Evolutionary conservation across 2,329 filamentous ascomycete genomes (phyloP).

Genomic region (Basipetospora chlamydospora): DNA sequence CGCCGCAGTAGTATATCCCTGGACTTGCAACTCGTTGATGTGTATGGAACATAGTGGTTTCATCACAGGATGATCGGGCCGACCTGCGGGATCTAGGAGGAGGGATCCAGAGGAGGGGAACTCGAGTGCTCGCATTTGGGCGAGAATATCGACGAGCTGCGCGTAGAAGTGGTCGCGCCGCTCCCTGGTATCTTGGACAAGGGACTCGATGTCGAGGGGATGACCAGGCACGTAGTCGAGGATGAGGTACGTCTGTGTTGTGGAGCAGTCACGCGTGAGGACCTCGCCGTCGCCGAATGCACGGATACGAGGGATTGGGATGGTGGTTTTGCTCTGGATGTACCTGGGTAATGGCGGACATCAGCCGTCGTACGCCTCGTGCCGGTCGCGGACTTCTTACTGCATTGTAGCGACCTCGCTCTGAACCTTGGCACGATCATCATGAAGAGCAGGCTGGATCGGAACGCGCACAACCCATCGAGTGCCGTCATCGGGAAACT

Average conservation of each 20-base stretch:
- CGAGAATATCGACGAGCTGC: slow-evolving; percentile 13
- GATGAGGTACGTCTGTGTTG: slow-evolving; percentile 11
- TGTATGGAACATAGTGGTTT: neutral
- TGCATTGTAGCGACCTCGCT: neutral
- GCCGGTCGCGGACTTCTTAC: neutral
- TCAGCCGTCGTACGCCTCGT: neutral
- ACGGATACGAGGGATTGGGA: neutral
- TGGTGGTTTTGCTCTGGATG: neutral
- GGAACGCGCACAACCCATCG: neutral
- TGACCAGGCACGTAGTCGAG: slow-evolving; percentile 10
- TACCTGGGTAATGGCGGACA: neutral
- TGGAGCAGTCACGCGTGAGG: neutral
- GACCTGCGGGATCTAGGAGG: slow-evolving; percentile 10
- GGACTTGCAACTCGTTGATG: neutral
- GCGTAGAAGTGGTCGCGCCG: slow-evolving; percentile 10
- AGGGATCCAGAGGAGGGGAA: slow-evolving; percentile 13
- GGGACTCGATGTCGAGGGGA: slow-evolving; percentile 9
- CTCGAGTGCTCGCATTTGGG: slow-evolving; percentile 11
- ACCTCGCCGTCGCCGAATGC: neutral
- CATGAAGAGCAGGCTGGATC: neutral
- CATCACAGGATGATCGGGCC: neutral
- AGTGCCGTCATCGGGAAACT: neutral
- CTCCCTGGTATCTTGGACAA: slow-evolving; percentile 6
- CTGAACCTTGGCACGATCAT: neutral
- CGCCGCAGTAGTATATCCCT: neutral